phyloP scores from a whole-genome alignment of 2,329 filamentous ascomycete genomes.

The Cercospora beticola region DNA sequence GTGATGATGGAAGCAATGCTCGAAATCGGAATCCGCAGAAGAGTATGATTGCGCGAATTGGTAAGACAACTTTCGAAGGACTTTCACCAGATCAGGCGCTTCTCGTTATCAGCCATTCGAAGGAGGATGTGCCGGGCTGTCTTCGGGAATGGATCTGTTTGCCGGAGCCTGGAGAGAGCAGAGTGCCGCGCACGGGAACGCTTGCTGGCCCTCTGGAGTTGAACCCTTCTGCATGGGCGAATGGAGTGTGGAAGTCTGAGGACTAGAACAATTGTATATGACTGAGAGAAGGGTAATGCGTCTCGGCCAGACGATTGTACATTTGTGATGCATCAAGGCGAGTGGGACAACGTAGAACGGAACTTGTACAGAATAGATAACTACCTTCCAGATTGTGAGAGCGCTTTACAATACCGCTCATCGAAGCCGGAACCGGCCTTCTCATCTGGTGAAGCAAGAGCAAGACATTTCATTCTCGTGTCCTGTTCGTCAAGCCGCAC shows the following conservation, averaged over 20 bases:
- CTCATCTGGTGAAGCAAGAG: not conserved
- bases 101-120: constrained; percentile 87
- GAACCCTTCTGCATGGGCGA: constrained; percentile 32
- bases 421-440: not conserved
- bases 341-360: not conserved
- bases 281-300: not conserved
- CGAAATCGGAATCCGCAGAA: constrained; percentile 16
- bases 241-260: constrained; percentile 32
- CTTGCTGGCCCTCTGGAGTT: constrained; percentile 45
- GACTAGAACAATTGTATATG: not conserved
- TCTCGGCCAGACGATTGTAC: not conserved
- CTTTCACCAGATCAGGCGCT: constrained; percentile 72
- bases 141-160: constrained; percentile 84
- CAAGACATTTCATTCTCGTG: not conserved
- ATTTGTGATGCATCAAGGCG: not conserved
- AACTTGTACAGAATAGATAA: not conserved
- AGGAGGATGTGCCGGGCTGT: constrained; percentile 83
- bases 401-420: no score
- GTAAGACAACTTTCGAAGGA: constrained; percentile 57
- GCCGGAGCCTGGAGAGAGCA: constrained; percentile 68
- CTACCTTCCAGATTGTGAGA: not conserved
- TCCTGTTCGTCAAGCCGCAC: not conserved
- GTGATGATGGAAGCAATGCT: not conserved
- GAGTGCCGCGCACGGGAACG: constrained; percentile 62
- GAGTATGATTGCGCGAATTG: constrained; percentile 42